These are phyloP conservation scores for Wallemia hederae DNA, from an alignment of 1,284 basidiomycete species.

Conservation along the genomic window DNA sequence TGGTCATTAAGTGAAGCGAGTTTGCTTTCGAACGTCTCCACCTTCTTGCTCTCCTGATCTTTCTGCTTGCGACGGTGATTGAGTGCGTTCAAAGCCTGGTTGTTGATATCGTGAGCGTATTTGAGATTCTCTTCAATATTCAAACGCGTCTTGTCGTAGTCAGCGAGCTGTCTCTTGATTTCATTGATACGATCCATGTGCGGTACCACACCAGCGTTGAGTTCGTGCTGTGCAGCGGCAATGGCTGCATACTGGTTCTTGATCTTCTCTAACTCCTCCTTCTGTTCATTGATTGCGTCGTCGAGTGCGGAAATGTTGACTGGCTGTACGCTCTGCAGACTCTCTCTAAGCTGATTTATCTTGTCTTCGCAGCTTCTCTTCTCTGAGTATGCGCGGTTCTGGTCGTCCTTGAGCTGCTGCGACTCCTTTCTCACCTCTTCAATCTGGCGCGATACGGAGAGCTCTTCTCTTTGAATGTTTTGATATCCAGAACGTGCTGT, in stretches of 20 bases:
- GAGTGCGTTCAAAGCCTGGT: conserved; percentile 1
- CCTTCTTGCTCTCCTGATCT: not conserved
- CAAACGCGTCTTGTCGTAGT: not conserved
- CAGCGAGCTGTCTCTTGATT: not conserved
- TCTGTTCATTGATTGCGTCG: conserved; percentile 16
- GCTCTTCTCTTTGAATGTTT: not conserved
- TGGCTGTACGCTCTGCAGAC: conserved; percentile 42
- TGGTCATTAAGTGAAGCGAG: not conserved
- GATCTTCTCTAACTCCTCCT: conserved; percentile 20
- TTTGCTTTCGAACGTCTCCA: not conserved
- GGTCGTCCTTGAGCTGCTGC: conserved; percentile 2
- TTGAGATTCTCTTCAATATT: not conserved
- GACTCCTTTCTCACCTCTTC: conserved; percentile 4
- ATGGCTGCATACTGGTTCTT: conserved; percentile 18
- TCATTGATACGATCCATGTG: not conserved
- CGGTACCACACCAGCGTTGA: not conserved
- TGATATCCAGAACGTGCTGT: not conserved
- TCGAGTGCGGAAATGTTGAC: conserved; percentile 36
- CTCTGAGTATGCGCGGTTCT: conserved; percentile 2
- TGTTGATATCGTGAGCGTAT: conserved; percentile 11
- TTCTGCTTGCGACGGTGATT: conserved; percentile 1
- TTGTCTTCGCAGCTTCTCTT: conserved; percentile 12
- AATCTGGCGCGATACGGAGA: not conserved
- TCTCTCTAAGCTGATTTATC: conserved; percentile 23
- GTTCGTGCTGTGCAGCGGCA: conserved; percentile 10